Evolutionary conservation across 805 yeast genomes (phyloP).

Genomic region (Ogataea pignaliae): DNA sequence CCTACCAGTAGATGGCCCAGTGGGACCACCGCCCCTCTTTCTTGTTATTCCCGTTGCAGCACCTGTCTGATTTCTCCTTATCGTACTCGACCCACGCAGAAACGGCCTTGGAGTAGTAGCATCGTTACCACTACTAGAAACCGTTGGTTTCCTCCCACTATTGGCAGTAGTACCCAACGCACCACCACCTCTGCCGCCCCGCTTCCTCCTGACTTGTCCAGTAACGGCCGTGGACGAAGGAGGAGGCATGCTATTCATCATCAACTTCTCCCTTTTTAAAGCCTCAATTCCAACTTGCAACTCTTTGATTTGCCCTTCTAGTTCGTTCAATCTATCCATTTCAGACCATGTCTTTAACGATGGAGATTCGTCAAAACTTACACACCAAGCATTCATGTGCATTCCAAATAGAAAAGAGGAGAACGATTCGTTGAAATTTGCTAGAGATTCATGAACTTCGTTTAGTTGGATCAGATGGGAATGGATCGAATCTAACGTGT

Average conservation of each 20-base stretch:
- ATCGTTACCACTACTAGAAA: not conserved
- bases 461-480: constrained; percentile 54
- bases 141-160: not conserved
- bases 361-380: constrained; percentile 49
- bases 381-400: constrained; percentile 84
- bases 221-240: constrained; percentile 13
- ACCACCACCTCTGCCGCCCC: too few species aligned
- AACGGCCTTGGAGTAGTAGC: not conserved
- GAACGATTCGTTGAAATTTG: constrained; percentile 71
- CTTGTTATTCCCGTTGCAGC: not conserved
- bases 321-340: constrained; percentile 12
- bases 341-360: constrained; percentile 19
- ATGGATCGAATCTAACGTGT: constrained; percentile 35
- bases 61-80: not conserved
- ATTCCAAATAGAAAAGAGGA: constrained; percentile 70
- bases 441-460: constrained; percentile 56
- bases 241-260: constrained; percentile 22
- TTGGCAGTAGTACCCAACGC: too few species aligned
- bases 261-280: constrained; percentile 9
- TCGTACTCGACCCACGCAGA: not conserved
- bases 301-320: constrained; percentile 15
- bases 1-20: too few species aligned
- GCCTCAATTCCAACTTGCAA: constrained; percentile 11
- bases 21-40: not conserved
- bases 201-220: too few species aligned